These are phyloP conservation scores for Withania somnifera DNA, from an alignment of 305 asterid species.

Conservation along the genomic window DNA sequence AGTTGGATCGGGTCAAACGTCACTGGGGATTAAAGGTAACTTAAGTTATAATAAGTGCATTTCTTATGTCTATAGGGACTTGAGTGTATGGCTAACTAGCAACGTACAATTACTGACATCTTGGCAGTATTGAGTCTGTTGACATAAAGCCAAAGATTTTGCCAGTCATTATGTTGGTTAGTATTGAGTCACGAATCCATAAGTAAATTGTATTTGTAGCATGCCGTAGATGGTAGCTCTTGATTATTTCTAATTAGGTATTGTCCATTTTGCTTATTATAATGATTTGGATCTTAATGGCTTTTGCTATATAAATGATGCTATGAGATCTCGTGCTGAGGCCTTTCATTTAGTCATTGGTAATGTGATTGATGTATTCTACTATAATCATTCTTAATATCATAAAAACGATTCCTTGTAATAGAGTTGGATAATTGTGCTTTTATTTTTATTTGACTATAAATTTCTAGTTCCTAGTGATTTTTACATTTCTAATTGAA, in stretches of 20 bases:
- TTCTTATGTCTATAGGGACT: neutral
- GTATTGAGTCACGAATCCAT: neutral
- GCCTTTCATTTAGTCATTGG: neutral
- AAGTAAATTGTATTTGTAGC: neutral
- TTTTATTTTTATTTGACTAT: neutral
- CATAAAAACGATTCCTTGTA: neutral
- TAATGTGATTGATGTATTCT: neutral
- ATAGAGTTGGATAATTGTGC: neutral
- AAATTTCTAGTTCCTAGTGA: neutral
- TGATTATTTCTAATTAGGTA: neutral
- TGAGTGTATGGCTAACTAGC: neutral
- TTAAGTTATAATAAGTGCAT: neutral
- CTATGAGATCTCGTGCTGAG: neutral
- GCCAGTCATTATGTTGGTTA: neutral
- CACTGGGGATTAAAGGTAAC: slow-evolving; percentile 91
- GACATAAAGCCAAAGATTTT: neutral
- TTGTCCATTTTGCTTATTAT: neutral
- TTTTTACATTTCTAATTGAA: neutral
- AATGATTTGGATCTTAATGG: neutral
- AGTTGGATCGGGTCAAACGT: slow-evolving; percentile 97
- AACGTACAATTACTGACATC: neutral
- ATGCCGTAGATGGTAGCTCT: neutral
- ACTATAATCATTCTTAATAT: neutral
- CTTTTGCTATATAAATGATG: neutral
- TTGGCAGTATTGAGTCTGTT: neutral